Percentiles rank a stretch among this genome's conserved stretches.
phyloP scores from a whole-genome alignment of 116 monocot species.

The Phalaenopsis hybrid region DNA sequence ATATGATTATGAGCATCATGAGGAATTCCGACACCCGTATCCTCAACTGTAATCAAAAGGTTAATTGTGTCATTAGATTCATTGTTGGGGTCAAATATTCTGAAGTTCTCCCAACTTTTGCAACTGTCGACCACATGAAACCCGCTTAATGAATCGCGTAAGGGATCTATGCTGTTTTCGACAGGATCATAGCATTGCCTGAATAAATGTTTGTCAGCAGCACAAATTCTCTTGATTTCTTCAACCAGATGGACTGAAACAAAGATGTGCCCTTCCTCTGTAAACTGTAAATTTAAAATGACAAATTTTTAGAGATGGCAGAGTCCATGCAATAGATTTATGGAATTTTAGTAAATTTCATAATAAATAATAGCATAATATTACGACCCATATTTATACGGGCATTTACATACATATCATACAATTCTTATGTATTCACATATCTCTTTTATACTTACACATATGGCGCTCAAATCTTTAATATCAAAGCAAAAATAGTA shows the following conservation, averaged over 20 bases:
- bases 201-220: slow-evolving; percentile 9
- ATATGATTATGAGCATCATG: slow-evolving; percentile 68
- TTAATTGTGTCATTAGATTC: slow-evolving; percentile 34
- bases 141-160: slow-evolving; percentile 54
- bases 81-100: slow-evolving; percentile 18
- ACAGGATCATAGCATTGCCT: slow-evolving; percentile 2
- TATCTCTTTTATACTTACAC: no score
- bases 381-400: no score
- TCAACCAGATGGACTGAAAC: slow-evolving; percentile 59
- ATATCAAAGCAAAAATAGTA: no score
- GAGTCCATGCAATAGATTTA: no score
- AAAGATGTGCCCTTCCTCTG: slow-evolving; percentile 75
- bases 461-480: neutral
- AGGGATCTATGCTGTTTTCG: slow-evolving; percentile 12
- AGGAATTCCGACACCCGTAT: slow-evolving; percentile 83
- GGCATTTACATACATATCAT: no score
- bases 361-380: neutral
- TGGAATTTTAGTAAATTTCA: neutral
- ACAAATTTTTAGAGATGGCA: neutral
- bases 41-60: slow-evolving; percentile 71
- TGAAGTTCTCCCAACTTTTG: slow-evolving; percentile 59
- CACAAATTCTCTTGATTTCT: slow-evolving; percentile 32
- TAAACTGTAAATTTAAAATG: slow-evolving; percentile 48
- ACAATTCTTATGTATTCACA: no score
- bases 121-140: slow-evolving; percentile 38